Percentiles rank a stretch among this genome's conserved stretches.
Evolutionary conservation across 768 basidiomycete species (phyloP).

Genomic region (Lepiota venenata): DNA sequence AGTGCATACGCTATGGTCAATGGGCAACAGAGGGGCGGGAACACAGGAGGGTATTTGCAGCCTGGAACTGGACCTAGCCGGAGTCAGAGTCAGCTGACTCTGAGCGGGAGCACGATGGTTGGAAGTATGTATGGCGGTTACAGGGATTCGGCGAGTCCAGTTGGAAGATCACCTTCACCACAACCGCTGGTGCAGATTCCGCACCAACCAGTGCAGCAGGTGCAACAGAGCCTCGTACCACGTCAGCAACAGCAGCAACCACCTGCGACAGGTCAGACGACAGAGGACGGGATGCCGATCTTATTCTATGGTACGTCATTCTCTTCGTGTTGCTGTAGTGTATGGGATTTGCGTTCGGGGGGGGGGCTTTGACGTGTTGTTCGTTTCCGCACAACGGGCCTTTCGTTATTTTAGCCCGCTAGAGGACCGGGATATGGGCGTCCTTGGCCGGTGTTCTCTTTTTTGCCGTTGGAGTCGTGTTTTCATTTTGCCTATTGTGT

Average conservation of each 20-base stretch:
- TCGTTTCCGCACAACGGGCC: background rate
- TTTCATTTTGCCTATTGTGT: background rate
- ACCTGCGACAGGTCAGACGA: conserved; percentile 52
- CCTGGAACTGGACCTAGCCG: conserved; percentile 31
- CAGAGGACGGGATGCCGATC: conserved; percentile 79
- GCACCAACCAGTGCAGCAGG: conserved; percentile 2
- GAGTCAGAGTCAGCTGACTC: conserved; percentile 27
- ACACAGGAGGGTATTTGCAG: conserved; percentile 23
- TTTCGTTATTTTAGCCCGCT: background rate
- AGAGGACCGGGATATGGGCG: background rate
- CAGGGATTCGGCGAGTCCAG: conserved; percentile 15
- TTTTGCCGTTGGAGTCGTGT: background rate
- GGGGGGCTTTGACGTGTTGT: background rate
- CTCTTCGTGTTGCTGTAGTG: background rate
- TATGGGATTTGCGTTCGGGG: background rate
- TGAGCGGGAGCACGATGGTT: conserved; percentile 13
- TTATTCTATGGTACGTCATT: conserved; percentile 79
- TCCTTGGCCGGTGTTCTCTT: background rate
- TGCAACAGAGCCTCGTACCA: conserved; percentile 6
- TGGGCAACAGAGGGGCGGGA: conserved; percentile 1
- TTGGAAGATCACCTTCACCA: conserved; percentile 40
- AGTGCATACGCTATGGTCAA: conserved; percentile 12
- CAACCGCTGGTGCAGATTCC: conserved; percentile 14
- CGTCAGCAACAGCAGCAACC: conserved; percentile 14
- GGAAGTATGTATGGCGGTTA: conserved; percentile 46